Conservation (phyloP, 2,329 filamentous ascomycete species). For the Corinectria fuckeliana region DNA sequence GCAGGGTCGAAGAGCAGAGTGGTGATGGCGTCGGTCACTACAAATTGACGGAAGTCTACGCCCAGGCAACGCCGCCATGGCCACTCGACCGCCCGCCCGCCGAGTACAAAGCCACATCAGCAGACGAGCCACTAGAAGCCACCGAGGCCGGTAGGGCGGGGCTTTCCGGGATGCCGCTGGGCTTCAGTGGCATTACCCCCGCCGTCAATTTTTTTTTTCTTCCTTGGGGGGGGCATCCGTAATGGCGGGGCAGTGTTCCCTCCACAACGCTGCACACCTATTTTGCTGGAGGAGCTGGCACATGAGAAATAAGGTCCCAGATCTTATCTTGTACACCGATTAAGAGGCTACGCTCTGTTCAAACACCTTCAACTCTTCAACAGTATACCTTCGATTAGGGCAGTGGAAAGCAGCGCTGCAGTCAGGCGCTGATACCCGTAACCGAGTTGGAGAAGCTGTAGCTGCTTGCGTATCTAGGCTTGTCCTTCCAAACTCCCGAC, state of each 20-base stretch:
- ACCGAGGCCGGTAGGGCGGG: not conserved
- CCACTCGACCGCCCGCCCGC: not conserved
- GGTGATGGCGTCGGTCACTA: conserved; percentile 34
- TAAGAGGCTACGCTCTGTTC: too few relatives aligned
- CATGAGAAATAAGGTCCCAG: not conserved
- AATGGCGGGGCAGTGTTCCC: conserved; percentile 46
- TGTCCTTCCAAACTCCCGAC: too few relatives aligned
- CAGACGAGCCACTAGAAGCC: conserved; percentile 15
- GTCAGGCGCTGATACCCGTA: too few relatives aligned
- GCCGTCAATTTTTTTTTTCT: conserved; percentile 13
- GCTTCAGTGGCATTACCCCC: not conserved
- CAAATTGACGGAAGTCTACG: not conserved
- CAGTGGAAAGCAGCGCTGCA: too few relatives aligned
- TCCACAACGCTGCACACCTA: not conserved
- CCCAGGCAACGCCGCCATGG: not conserved
- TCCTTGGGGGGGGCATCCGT: conserved; percentile 37
- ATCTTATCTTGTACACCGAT: too few relatives aligned
- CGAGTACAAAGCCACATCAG: conserved; percentile 13
- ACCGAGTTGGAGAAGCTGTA: too few relatives aligned
- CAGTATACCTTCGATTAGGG: too few relatives aligned
- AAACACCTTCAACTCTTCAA: too few relatives aligned
- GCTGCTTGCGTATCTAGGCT: too few relatives aligned
- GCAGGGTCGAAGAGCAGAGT: conserved; percentile 21
- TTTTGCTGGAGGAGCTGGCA: not conserved
- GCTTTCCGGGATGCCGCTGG: not conserved